phyloP scores from a whole-genome alignment of 768 basidiomycete genomes.

The Rhodotorula graminis region DNA sequence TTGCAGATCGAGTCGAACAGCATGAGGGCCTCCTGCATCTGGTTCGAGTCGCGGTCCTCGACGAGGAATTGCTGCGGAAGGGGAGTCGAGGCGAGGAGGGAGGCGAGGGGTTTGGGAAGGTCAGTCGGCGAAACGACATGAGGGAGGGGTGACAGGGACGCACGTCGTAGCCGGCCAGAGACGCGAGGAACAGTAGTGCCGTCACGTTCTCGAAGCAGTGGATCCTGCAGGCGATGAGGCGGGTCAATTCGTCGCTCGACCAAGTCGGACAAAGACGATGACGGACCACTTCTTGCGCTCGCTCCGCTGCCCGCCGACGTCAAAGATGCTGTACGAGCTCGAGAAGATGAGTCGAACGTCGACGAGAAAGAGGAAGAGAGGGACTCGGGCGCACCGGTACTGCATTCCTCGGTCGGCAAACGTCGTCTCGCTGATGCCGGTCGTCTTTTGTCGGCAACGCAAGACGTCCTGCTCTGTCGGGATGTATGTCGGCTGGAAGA shows the following conservation, averaged over 20 bases:
- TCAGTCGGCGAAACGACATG: constrained; percentile 42
- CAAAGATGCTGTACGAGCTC: constrained; percentile 68
- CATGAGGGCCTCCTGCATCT: constrained; percentile 71
- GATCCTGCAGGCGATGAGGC: constrained; percentile 51
- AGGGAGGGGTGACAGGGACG: constrained; percentile 61
- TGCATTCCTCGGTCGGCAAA: constrained; percentile 51
- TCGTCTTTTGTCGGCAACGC: constrained; percentile 76
- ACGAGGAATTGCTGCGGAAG: constrained; percentile 31
- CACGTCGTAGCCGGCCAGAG: constrained; percentile 80
- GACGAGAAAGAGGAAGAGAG: background rate
- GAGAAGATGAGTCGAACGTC: constrained; percentile 56
- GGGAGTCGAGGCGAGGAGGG: no score
- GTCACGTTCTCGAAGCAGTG: constrained; percentile 74
- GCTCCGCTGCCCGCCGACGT: constrained; percentile 71
- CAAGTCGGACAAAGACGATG: background rate
- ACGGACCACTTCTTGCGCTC: constrained; percentile 65
- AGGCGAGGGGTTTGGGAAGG: background rate
- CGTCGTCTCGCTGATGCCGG: constrained; percentile 82
- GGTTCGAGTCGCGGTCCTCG: constrained; percentile 53
- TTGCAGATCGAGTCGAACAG: constrained; percentile 75
- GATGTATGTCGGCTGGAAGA: constrained; percentile 66
- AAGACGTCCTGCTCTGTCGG: constrained; percentile 83
- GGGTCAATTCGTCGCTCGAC: background rate
- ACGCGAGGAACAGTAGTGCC: constrained; percentile 85
- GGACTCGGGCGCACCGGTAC: constrained; percentile 46